These are phyloP conservation scores for Tolypocladium paradoxum DNA, from an alignment of 2,329 filamentous ascomycete species.

Conservation along the genomic window DNA sequence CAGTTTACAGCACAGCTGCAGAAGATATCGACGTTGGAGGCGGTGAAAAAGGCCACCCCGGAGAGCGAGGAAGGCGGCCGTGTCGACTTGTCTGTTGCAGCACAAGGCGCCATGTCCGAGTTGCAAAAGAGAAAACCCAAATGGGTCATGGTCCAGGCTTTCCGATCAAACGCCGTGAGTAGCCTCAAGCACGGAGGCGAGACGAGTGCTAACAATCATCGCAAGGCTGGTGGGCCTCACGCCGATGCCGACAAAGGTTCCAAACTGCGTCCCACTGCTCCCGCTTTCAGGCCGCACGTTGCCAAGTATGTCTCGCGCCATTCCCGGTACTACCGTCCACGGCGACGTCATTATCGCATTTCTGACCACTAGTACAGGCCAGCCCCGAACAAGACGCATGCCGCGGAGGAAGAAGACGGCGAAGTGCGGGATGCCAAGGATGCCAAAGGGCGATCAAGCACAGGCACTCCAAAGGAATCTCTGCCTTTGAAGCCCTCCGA, in stretches of 20 bases:
- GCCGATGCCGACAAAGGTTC: slow-evolving; percentile 21
- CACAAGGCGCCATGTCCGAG: slow-evolving; percentile 59
- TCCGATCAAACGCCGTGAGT: slow-evolving; percentile 52
- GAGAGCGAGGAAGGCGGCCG: slow-evolving; percentile 47
- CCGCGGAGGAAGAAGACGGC: slow-evolving; percentile 56
- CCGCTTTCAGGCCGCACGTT: slow-evolving; percentile 51
- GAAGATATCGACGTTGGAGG: slow-evolving; percentile 53
- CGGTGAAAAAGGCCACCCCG: slow-evolving; percentile 33
- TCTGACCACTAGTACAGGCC: slow-evolving; percentile 10
- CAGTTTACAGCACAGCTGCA: slow-evolving; percentile 54
- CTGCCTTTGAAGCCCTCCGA: slow-evolving; percentile 21
- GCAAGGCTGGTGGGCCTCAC: slow-evolving; percentile 17
- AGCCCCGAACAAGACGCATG: slow-evolving; percentile 5
- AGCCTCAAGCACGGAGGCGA: not conserved
- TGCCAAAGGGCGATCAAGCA: slow-evolving; percentile 2
- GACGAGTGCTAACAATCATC: not conserved
- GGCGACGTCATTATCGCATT: not conserved
- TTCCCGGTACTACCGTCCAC: not conserved
- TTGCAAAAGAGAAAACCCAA: slow-evolving; percentile 54
- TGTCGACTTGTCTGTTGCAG: slow-evolving; percentile 65
- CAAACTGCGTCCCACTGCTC: slow-evolving; percentile 46
- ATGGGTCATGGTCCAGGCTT: slow-evolving; percentile 68
- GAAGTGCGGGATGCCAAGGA: slow-evolving; percentile 54
- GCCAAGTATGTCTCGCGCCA: slow-evolving; percentile 22
- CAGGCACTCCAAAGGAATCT: slow-evolving; percentile 17